Base-by-base conservation (phyloP, 2,329 filamentous ascomycete genomes). In the Teratosphaeria viscida region DNA sequence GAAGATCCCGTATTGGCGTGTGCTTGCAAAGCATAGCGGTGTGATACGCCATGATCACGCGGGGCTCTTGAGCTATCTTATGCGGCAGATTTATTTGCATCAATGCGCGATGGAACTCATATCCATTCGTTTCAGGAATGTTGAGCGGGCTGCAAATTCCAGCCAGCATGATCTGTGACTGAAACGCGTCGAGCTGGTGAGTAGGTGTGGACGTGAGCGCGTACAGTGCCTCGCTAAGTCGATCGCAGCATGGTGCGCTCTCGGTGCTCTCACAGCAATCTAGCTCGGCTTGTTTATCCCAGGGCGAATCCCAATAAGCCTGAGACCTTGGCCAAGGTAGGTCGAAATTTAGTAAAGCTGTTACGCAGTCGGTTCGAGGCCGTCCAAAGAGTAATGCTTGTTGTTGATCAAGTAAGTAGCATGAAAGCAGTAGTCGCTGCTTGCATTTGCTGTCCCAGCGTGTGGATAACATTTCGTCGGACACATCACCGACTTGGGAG, bases 381-480 rank as follows among this genome's bases (percentile, higher is more conserved):
- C 66, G 61, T 14, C 67, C 69, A 55, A 71, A 70, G 1, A 72
- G 58, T 7, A 57, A 64, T 12, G 67, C 62, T 60, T 76, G 74
- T 52, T 77, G 74, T 8, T 68, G 70, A 56, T 77, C 75, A 10
- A 79, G 66, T 27, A 77, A 66, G 58, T 74, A 76, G 66, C 75
- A 78, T 11, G 73, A 71, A 12, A 74, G 59, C 3, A 78, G 68
- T 3, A 78, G 65, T 7, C 73, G 73, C 60, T 65, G 62, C 55
- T 64, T 68, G 59, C 60, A 62, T n/a, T 54, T 26, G 6, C 54
- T 34, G 8, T 6, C 3, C 53, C 32, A 14, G 34, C 14, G 5
- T 26, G 23, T n/a, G 23, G 14, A 32, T 32, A 14, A n/a, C 5
- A 53, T 26, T 11, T 35, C 43, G 11, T 5, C 37, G 32, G 23